A percentile compares a stretch with the other conserved stretches of the same genome.
Conservation (phyloP, 768 basidiomycete genomes). For the Steccherinum ochraceum region DNA sequence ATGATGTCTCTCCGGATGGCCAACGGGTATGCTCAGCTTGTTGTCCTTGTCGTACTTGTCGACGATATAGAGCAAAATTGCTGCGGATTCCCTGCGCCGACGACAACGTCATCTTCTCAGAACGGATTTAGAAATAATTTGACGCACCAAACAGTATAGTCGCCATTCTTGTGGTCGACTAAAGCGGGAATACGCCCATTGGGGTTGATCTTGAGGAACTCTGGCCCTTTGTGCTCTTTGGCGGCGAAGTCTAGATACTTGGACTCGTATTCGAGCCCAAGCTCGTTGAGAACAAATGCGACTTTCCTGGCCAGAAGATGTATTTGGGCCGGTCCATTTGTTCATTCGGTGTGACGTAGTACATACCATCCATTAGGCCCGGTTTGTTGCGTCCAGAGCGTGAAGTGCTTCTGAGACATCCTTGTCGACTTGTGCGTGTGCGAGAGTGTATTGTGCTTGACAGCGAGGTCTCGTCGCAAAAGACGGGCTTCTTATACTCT, state of each 20-base stretch:
- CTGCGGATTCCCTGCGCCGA: constrained; percentile 26
- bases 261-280: constrained; percentile 19
- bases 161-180: constrained; percentile 48
- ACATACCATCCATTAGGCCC: constrained; percentile 21
- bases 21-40: constrained; percentile 19
- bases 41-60: constrained; percentile 37
- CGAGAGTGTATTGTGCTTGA: no score
- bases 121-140: not conserved
- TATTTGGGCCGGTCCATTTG: not conserved
- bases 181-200: constrained; percentile 38
- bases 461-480: no score
- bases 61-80: constrained; percentile 35
- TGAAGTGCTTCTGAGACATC: constrained; percentile 26
- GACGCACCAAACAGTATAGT: constrained; percentile 48
- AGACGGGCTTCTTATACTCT: no score
- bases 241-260: constrained; percentile 22
- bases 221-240: constrained; percentile 22
- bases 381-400: constrained; percentile 17
- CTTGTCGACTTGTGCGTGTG: no score
- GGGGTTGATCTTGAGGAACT: constrained; percentile 32
- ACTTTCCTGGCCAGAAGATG: constrained; percentile 20
- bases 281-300: constrained; percentile 20
- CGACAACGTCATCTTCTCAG: not conserved
- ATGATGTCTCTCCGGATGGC: constrained; percentile 14
- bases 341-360: not conserved